Percentiles rank a stretch among this genome's conserved stretches.
These are phyloP conservation scores for Ambrosiella cleistominuta DNA, from an alignment of 2,329 filamentous ascomycete genomes.

Conservation along the genomic window DNA sequence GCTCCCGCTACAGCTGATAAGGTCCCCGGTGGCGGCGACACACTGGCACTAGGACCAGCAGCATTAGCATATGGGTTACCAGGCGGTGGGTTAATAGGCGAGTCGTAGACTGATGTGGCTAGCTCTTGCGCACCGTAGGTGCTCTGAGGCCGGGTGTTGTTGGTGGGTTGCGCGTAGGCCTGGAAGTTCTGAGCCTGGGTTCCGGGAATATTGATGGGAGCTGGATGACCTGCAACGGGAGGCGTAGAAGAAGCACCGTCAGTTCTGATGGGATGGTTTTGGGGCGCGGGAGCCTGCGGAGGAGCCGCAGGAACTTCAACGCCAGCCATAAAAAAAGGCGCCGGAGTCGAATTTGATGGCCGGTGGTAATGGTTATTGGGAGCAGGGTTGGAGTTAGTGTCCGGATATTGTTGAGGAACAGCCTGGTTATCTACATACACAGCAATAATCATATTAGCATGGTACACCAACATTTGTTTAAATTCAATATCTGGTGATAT, in stretches of 20 bases:
- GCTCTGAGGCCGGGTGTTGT: constrained; percentile 41
- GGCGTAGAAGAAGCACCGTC: background rate
- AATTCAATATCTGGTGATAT: background rate
- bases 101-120: constrained; percentile 61
- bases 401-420: constrained; percentile 25
- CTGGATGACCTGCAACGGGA: background rate
- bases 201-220: constrained; percentile 32
- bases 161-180: constrained; percentile 32
- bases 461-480: background rate
- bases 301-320: constrained; percentile 30
- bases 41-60: constrained; percentile 14
- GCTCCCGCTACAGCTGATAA: background rate
- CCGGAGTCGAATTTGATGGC: constrained; percentile 30
- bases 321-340: constrained; percentile 50
- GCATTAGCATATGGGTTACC: constrained; percentile 22
- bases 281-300: constrained; percentile 19
- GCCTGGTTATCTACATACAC: constrained; percentile 16
- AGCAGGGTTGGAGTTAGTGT: constrained; percentile 21
- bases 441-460: background rate
- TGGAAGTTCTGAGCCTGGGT: constrained; percentile 28
- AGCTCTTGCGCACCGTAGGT: constrained; percentile 62
- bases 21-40: background rate
- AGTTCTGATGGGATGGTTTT: constrained; percentile 31
- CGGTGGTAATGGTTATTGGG: constrained; percentile 39
- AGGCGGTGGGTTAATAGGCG: constrained; percentile 40